Evolutionary conservation across 352 stramenopile species (phyloP).

Genomic region (Sclerospora graminicola): DNA sequence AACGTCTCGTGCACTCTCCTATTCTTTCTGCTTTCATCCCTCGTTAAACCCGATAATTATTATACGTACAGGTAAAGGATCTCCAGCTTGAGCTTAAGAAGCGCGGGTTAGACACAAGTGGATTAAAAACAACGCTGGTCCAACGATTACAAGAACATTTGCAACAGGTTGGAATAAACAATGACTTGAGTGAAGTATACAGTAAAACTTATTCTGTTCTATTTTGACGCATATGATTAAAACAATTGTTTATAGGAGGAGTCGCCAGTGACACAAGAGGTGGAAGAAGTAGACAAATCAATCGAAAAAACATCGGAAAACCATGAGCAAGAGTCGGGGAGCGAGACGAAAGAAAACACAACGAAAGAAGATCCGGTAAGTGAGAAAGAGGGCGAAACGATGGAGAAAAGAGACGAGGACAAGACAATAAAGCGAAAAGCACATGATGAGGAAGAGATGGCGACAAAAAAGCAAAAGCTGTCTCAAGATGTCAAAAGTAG

Average conservation of each 20-base stretch:
- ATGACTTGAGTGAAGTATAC: neutral
- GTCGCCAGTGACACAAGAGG: neutral
- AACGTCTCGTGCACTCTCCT: neutral
- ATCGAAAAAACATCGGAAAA: neutral
- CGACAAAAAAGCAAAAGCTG: too few species aligned
- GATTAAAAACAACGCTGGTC: conserved; percentile 32
- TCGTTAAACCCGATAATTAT: too few species aligned
- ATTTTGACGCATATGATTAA: neutral
- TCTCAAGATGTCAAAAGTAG: too few species aligned
- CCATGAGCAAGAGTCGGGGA: neutral
- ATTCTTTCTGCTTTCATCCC: too few species aligned
- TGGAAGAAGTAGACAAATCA: neutral
- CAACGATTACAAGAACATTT: conserved; percentile 27
- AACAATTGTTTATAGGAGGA: conserved; percentile 1
- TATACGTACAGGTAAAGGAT: conserved; percentile 46
- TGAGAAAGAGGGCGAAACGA: neutral
- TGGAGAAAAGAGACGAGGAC: neutral
- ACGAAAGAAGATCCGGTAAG: neutral
- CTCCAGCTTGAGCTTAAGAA: conserved; percentile 36
- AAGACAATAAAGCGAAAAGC: neutral
- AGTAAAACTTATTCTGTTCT: too few species aligned
- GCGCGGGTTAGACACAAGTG: conserved; percentile 24
- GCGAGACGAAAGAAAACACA: neutral
- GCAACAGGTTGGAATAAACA: conserved; percentile 9
- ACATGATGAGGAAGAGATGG: neutral